Evolutionary conservation across 768 basidiomycete genomes (phyloP), one percentile per base, ranked within the genome.

Genomic region (Coprinopsis cinerea): DNA sequence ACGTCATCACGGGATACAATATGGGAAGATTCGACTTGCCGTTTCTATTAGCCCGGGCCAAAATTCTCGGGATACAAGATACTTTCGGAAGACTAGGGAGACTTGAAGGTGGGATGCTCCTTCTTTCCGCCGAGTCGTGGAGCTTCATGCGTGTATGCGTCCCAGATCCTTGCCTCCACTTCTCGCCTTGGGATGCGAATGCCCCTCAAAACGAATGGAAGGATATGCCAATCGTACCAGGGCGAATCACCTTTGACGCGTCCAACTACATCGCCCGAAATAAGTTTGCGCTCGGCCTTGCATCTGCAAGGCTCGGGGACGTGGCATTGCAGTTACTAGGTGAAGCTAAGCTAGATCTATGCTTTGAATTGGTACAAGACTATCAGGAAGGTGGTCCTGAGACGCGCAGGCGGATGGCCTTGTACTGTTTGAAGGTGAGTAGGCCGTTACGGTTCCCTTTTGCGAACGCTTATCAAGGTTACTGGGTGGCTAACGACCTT

Each of bases 291-390:
- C 15, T 32, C 30, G 15, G 15, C 9, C 15, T 7, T 32, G 9
- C 9, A 7, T 7, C 9, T 32, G 9, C 7, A 7, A 32, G 15
- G 15, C 30, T 32, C 15, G 30, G 15, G 15, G 30, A 7, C 15
- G 15, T 32, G 15, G 30, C 30, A 46, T 24, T 95, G 94, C 59
- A 69, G 92, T 1, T 83, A 93, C 73, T 98, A 2, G 89, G 90
- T 23, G 90, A 97, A 66, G 90, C 91, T 63, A 98, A 98, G 64
- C 95, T 96, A 62, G 93, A 95, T 53, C 91, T 97, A 20, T 88
- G 92, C 56, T 83, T 94, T 63, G 91, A 88, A 2, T 87, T 94
- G 57, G 96, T 97, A 57, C 93, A 92, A 0, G 87, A 89, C 43
- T 67, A 97, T 35, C 95, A 98, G 64, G 92, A 92, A 57, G 92